Evolutionary conservation across 768 basidiomycete species (phyloP).

Genomic region (Ramaria sp.): DNA sequence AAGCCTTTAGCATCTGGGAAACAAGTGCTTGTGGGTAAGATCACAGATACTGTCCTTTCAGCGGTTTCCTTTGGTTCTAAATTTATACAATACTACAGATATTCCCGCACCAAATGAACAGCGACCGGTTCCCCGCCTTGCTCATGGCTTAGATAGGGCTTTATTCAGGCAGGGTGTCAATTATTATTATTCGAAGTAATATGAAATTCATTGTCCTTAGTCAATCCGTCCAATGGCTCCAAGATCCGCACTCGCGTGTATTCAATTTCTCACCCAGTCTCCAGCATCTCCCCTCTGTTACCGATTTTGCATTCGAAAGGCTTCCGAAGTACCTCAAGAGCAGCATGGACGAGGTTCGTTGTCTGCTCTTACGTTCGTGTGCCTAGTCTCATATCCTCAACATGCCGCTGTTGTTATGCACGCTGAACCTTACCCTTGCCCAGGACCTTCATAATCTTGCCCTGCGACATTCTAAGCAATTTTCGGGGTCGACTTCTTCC

Average conservation of each 20-base stretch:
- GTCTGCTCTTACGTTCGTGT: background rate
- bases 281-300: slow-evolving; percentile 62
- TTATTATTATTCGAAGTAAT: background rate
- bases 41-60: background rate
- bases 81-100: slow-evolving; percentile 23
- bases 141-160: slow-evolving; percentile 58
- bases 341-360: slow-evolving; percentile 58
- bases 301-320: slow-evolving; percentile 78
- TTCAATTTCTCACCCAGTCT: slow-evolving; percentile 77
- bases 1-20: background rate
- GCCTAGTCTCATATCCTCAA: background rate
- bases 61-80: background rate
- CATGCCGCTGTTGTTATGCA: background rate
- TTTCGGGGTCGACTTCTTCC: slow-evolving; percentile 85
- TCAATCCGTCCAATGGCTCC: slow-evolving; percentile 81
- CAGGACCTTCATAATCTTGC: slow-evolving; percentile 63
- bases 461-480: slow-evolving; percentile 43
- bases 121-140: slow-evolving; percentile 49
- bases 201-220: slow-evolving; percentile 27
- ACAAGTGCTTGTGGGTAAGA: slow-evolving; percentile 2
- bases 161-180: slow-evolving; percentile 55
- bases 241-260: slow-evolving; percentile 74
- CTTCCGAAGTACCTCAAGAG: slow-evolving; percentile 66
- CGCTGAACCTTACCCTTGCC: background rate
- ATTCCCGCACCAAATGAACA: slow-evolving; percentile 32